Base-by-base conservation (phyloP, 75 land plant genomes). In the Cunninghamia lanceolata region DNA sequence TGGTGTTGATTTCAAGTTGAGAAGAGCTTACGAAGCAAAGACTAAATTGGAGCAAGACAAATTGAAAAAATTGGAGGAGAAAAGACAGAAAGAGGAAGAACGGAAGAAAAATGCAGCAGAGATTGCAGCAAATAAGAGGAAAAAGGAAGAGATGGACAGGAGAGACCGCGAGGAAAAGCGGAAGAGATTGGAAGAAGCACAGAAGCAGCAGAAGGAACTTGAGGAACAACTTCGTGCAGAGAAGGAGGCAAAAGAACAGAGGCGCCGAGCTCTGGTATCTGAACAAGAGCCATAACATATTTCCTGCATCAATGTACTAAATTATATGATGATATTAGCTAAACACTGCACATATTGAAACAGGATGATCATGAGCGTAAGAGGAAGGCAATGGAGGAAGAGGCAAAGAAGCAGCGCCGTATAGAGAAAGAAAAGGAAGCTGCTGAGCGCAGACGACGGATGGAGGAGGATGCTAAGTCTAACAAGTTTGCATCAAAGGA, bases 91-190 rank as follows among this genome's bases (percentile, higher is more conserved):
- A 84, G 96, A 98, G 87, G 97, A 95, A 47, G 94, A 92, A 56
- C 84, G 90, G 86, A 93, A 90, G 91, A 98, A 91, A 86, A 98
- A 91, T 85, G 97, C 92, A 78, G 93, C 90, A 30, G 97, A 95
- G 28, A 59, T 88, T 85, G 93, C 91, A 66, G 90, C 88, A 47
- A 95, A 88, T 85, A 96, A 96, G 87, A 92, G 95, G 74, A 89
- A 89, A 71, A 90, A 94, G 83, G 98, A 97, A 85, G 96, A 91
- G 43, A 91, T 88, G 66, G 96, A 96, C 53, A 93, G 81, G 85
- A 92, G 89, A 88, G 94, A 93, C 63, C 92, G 93, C 45, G 94
- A 92, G 81, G 90, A 88, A 47, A 96, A 93, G 86, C 89, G 94
- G 82, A 94, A 87, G 89, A 88, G 93, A 53, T 84, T 91, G 56